Conservation (phyloP, 805 yeast species). For the Saturnispora silvae region DNA sequence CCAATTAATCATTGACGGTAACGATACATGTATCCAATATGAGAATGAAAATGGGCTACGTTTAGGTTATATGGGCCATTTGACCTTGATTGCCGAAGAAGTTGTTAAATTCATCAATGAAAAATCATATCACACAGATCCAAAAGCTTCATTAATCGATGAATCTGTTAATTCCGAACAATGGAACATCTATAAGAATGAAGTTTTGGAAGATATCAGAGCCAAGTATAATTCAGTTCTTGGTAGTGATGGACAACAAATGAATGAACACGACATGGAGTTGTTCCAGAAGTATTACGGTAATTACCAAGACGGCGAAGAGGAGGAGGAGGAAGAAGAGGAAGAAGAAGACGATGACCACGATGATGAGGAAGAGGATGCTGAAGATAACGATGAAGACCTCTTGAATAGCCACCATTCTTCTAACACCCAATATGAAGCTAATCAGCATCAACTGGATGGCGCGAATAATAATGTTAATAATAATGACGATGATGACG, state of each 20-base stretch:
- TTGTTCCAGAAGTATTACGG: conserved; percentile 22
- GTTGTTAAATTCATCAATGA: conserved; percentile 53
- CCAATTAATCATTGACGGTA: conserved; percentile 45
- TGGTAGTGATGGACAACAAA: conserved; percentile 40
- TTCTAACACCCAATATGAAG: too few relatives aligned
- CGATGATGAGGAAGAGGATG: conserved; percentile 5
- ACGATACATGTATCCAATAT: conserved; percentile 36
- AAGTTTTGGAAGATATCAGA: conserved; percentile 76
- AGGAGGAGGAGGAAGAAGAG: conserved; percentile 16
- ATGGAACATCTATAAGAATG: conserved; percentile 55
- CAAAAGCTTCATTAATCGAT: conserved; percentile 41
- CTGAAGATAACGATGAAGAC: conserved; percentile 2
- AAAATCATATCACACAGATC: conserved; percentile 48
- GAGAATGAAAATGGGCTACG: conserved; percentile 46
- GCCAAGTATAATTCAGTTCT: conserved; percentile 89
- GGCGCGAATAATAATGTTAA: neutral
- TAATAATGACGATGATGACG: conserved; percentile 7
- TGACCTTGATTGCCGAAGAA: conserved; percentile 47
- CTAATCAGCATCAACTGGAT: too few relatives aligned
- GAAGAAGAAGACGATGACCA: conserved; percentile 18
- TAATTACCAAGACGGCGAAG: conserved; percentile 20
- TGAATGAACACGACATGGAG: conserved; percentile 28
- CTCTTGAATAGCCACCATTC: too few relatives aligned
- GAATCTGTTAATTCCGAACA: conserved; percentile 24
- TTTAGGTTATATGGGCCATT: conserved; percentile 52